Base-by-base conservation (phyloP, 345 rosid species). In the Mercurialis annua region DNA sequence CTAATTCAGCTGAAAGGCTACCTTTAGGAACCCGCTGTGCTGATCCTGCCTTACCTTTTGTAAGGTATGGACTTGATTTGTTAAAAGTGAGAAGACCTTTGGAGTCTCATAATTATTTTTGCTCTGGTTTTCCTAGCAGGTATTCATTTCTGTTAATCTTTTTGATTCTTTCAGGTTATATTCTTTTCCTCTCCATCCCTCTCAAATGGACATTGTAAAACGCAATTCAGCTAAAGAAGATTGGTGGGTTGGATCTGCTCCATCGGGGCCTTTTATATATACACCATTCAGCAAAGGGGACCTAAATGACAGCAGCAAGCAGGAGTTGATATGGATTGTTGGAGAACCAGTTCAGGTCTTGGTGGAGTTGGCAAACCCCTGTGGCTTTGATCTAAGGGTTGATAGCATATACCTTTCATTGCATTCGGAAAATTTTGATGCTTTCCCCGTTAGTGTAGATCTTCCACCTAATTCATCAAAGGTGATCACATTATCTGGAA, bases 341-440 rank as follows among this genome's bases (percentile, higher is more conserved):
- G 98, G 98, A 62, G 99, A 95, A 81, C 98, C 98, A 1, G 90
- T 95, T 56, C 98, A 95, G 76, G 93, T 95, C 75, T 81, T 90
- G 78, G 98, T 95, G 74, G 99, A 95, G 85, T 85, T 95, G 82
- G 98, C 99, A 59, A 92, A 95, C 82, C 98, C 99, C 1, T 92
- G 98, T 71, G 96, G 96, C 73, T 95, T 95, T 69, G 90, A 95
- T 76, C 76, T 90, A 76, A 82, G 85, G 80, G 91, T 95, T 62
- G 96, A 95, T 56, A 95, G 97, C 81, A 92, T 95, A 66, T 95
- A 88, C 83, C 89, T 95, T 61, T 90, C 97, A 2, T 90, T 71
- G 49, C 92, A 87, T 80, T 90, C 99, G n/a, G 85, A 67, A 74
- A 86, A 90, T 73, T 88, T 95, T 75, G 96, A 95, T 82, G 87